These are phyloP conservation scores for Verticillium longisporum DNA, from an alignment of 2,329 filamentous ascomycete genomes.

Conservation along the genomic window DNA sequence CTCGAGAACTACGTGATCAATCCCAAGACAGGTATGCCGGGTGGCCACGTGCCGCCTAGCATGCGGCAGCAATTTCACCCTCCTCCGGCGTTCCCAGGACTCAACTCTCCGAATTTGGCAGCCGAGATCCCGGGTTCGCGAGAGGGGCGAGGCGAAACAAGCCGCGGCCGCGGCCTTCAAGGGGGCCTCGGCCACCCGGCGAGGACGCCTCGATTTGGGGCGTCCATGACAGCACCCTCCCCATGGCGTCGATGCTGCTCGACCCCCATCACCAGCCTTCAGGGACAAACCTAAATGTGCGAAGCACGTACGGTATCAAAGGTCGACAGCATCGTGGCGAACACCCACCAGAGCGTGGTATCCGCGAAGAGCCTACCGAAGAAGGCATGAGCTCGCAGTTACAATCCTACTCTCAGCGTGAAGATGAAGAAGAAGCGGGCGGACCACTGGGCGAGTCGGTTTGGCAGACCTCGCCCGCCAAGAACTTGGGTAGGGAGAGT, in stretches of 20 bases:
- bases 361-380: constrained; percentile 50
- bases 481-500: constrained; percentile 43
- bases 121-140: constrained; percentile 49
- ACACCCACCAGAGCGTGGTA: constrained; percentile 40
- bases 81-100: constrained; percentile 66
- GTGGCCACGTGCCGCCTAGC: constrained; percentile 47
- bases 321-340: constrained; percentile 34
- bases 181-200: constrained; percentile 23
- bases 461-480: constrained; percentile 51
- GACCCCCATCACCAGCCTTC: constrained; percentile 70
- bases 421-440: constrained; percentile 48
- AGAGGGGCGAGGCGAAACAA: constrained; percentile 35
- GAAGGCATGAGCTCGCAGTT: constrained; percentile 30
- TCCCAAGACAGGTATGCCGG: constrained; percentile 57
- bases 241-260: constrained; percentile 66
- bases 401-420: constrained; percentile 47
- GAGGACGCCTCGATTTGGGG: constrained; percentile 36
- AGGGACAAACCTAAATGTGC: constrained; percentile 34
- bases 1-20: constrained; percentile 84
- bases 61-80: constrained; percentile 61
- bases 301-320: constrained; percentile 34
- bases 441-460: constrained; percentile 51
- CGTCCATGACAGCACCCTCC: constrained; percentile 44
- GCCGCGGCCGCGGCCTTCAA: constrained; percentile 30
- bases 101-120: constrained; percentile 55